Evolutionary conservation across 495 filamentous ascomycete genomes (phyloP), one percentile per base, ranked within the genome.

Genomic region (Aspergillus sclerotioniger): DNA sequence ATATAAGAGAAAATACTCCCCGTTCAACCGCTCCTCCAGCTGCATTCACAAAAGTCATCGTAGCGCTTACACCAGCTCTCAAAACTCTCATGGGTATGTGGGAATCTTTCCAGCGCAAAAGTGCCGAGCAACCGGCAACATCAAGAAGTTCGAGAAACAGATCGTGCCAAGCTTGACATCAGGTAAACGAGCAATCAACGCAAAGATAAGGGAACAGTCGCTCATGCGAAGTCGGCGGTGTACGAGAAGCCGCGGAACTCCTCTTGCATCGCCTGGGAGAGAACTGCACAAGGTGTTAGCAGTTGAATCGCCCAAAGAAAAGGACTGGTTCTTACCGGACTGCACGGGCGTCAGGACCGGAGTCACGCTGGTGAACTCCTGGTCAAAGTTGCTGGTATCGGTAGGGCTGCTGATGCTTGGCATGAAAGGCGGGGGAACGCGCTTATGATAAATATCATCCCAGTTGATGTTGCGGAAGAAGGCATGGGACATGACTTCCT

Each of bases 241-340:
- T 99, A 99, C 12, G 95, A 98, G 80, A 99, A 99, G 61, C 94
- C 94, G 47, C 94, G 88, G 90, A 99, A 99, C 72, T 99, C 92
- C 78, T 99, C 94, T 77, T 99, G 94, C 95, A 98, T 98, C 17
- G 91, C 89, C 80, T 97, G 93, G 9, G 95, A 94, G 49, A 99
- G 84, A 28, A 99, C 94, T 96, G 65, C 20, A 59, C n/a, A 16
- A 62, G 67, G 46, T 46, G 61, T 60, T 29, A 62, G 31, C 53
- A 46, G 15, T n/a, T 25, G 58, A 51, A 39, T 54, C 43, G 32
- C n/a, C 19, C 25, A 9, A 51, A 50, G 29, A 41, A 20, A 35
- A 41, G 65, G 1, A 35, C n/a, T 43, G 28, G 17, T 9, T n/a
- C 89, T 78, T 89, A 96, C 93, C 93, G 67, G 91, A 96, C 73